Conservation (phyloP, 345 rosid species). For the Psidium friedrichsthalianum region DNA sequence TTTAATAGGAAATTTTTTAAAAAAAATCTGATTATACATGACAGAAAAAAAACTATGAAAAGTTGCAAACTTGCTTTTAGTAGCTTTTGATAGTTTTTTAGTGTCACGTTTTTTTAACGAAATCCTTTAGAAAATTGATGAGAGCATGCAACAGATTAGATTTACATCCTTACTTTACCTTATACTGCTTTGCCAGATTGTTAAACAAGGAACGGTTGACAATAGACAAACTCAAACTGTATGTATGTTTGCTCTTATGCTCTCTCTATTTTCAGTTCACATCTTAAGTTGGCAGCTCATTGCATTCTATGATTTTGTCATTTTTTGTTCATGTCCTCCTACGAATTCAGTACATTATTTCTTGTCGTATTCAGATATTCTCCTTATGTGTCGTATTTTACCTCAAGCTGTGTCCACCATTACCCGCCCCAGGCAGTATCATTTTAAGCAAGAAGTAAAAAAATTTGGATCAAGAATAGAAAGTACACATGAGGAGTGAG, state of each 20-base stretch:
- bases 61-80: neutral
- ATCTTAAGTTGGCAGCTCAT: neutral
- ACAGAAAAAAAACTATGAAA: neutral
- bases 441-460: neutral
- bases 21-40: too few relatives aligned
- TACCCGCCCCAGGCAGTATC: neutral
- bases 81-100: neutral
- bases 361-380: neutral
- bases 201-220: neutral
- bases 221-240: neutral
- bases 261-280: neutral
- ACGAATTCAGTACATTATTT: neutral
- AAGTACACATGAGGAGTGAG: neutral
- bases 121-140: neutral
- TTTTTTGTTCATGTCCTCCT: neutral
- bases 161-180: neutral
- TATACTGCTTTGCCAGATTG: neutral
- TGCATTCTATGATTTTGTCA: neutral
- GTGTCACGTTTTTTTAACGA: neutral
- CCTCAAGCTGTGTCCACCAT: neutral
- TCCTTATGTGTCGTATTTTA: neutral
- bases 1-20: too few relatives aligned
- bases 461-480: neutral
- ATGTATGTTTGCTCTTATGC: neutral
- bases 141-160: neutral